Evolutionary conservation across 768 basidiomycete genomes (phyloP), one percentile per base, ranked within the genome.

Genomic region (Pleurotus tuber-regium): DNA sequence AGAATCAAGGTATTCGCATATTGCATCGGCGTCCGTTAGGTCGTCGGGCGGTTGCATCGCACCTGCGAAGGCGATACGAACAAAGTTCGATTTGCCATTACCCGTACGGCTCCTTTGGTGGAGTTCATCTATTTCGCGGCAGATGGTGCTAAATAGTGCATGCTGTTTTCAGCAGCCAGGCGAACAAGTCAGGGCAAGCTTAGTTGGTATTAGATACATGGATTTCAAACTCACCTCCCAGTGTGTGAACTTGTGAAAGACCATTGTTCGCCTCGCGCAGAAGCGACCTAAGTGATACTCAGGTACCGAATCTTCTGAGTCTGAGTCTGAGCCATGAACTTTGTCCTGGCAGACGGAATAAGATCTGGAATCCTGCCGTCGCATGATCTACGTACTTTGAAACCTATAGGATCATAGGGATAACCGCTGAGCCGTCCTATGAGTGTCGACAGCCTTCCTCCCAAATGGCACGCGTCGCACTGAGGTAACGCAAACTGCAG

Each of bases 391-490:
- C 61, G 52, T 59, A 81, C 84, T 70, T 86, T 77, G 54, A 86
- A 92, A 35, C 87, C 88, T 50, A 76, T 63, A n/a, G 58, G 63
- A 58, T 92, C 78, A 62, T 95, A 96, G n/a, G 81, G 76, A 8
- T 67, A 59, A 4, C 93, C 93, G 44, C 74, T 74, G 31, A 94
- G 60, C 41, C 77, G 71, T 0, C 86, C 89, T 9, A 76, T 54
- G 6, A 83, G 58, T 6, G 82, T 88, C 19, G 89, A 89, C 59
- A 82, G 63, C 53, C 89, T 77, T 16, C 83, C 79, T 33, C 85
- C 81, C 26, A 92, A 74, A 66, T 86, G 80, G 64, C 93, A 96
- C 18, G 90, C 92, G 65, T 94, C 89, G 61, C 93, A 97, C 14
- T 70, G 70, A 1, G 83, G 81, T 18, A 81, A 66, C 11, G 82